Evolutionary conservation across 2,329 filamentous ascomycete species (phyloP), one percentile per base, ranked within the genome.

Genomic region (Ophiosphaerella korrae): DNA sequence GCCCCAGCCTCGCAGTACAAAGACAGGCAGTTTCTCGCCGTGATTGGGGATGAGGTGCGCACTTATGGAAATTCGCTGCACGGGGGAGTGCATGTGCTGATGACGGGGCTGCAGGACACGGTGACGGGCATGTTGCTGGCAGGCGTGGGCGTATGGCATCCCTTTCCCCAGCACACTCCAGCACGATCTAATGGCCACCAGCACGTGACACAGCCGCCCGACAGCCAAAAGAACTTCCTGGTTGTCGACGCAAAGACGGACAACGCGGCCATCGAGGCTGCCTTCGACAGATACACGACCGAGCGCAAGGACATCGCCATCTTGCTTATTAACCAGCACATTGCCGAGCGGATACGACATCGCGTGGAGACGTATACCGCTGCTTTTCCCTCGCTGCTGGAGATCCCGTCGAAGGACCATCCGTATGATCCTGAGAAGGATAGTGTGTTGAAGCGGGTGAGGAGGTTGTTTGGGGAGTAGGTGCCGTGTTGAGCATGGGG

Each of bases 361-460:
- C 86, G 88, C 55, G 88, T 99, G 63, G 94, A 99, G 75, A 86
- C 85, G 33, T 97, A 96, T 77, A 93, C 91, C 16, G 90, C 93
- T 42, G 92, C 94, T 4, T 99, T 99, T 77, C 94, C 94, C n/a
- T 88, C 92, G 18, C 84, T 99, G 47, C 85, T 99, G 50, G 94
- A 99, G 76, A 97, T 99, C 54, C 94, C 94, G 21, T 96, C 91
- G 78, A 99, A 99, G 82, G 94, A 99, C 74, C 94, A 99, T 74
- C 94, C 94, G 2, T 99, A 99, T 72, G 93, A 99, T 67, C 94
- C 94, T 0, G 94, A 99, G 78, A 99, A 99, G 81, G 94, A 99
- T 75, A 97, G 93, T 71, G 93, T 99, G 37, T 75, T 99, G 77
- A 89, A 92, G 78, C 84, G 94, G 62, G 94, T 99, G 59, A 80